Conservation (phyloP, 306 rosid species). For the Acacia crassicarpa region DNA sequence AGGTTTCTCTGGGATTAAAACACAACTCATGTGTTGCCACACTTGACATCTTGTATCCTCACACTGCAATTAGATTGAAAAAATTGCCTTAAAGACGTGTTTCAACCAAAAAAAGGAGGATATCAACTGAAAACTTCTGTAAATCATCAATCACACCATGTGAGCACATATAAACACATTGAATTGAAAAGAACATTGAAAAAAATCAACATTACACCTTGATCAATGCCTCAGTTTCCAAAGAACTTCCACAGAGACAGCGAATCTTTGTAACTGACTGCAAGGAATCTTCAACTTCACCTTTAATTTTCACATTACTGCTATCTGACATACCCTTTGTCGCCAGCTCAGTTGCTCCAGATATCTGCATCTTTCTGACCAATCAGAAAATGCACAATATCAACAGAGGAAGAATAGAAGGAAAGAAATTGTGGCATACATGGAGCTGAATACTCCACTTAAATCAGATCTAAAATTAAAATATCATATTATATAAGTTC, state of each 20-base stretch:
- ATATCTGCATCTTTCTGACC: slow-evolving; percentile 90
- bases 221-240: slow-evolving; percentile 84
- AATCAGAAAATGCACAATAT: slow-evolving; percentile 27
- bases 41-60: slow-evolving; percentile 82
- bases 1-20: slow-evolving; percentile 86
- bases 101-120: neutral
- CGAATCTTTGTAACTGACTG: slow-evolving; percentile 72
- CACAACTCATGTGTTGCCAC: slow-evolving; percentile 95
- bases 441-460: neutral
- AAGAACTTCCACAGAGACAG: slow-evolving; percentile 81
- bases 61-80: slow-evolving; percentile 63
- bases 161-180: neutral
- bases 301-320: slow-evolving; percentile 77
- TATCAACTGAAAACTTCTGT: neutral
- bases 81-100: neutral
- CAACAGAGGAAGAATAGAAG: slow-evolving; percentile 14
- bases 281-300: slow-evolving; percentile 74
- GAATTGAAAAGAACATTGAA: slow-evolving; percentile 14
- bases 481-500: slow-evolving; percentile 13
- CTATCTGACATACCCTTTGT: slow-evolving; percentile 82
- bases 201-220: slow-evolving; percentile 73
- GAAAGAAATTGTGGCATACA: slow-evolving; percentile 2
- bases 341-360: slow-evolving; percentile 92
- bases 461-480: slow-evolving; percentile 1
- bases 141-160: slow-evolving; percentile 5